phyloP scores from a whole-genome alignment of 2,329 filamentous ascomycete species.

The Cadophora luteo-olivacea region DNA sequence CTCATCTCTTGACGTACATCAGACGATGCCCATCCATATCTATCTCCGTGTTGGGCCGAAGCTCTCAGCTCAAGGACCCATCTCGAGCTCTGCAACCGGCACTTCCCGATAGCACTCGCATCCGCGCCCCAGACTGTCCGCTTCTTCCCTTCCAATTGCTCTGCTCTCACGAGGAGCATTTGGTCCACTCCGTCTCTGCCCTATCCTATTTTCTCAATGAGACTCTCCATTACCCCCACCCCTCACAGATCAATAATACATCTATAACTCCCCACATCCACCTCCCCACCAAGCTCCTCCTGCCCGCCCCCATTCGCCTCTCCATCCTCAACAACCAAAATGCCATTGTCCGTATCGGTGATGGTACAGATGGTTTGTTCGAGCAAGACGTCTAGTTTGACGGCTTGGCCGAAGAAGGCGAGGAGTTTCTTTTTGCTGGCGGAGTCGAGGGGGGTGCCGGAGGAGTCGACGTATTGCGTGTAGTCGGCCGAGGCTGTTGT shows the following conservation, averaged over 20 bases:
- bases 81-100: no score
- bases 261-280: constrained; percentile 19
- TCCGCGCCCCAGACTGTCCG: no score
- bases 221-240: no score
- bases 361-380: constrained; percentile 25
- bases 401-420: constrained; percentile 24
- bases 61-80: no score
- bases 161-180: no score
- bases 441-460: constrained; percentile 15
- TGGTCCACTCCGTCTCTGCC: no score
- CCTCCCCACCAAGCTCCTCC: constrained; percentile 11
- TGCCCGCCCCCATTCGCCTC: background rate
- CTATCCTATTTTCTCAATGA: no score
- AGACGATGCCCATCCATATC: no score
- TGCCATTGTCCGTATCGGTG: constrained; percentile 21
- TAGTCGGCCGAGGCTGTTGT: constrained; percentile 23
- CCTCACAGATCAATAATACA: constrained; percentile 27
- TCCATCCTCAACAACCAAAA: constrained; percentile 17
- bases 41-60: no score
- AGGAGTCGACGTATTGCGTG: constrained; percentile 23
- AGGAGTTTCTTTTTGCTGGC: constrained; percentile 22
- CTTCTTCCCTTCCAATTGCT: no score
- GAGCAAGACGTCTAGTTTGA: constrained; percentile 8
- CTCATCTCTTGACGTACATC: no score
- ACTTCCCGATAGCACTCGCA: no score